Evolutionary conservation across 1,284 basidiomycete species (phyloP), one percentile per base, ranked within the genome.

Genomic region (Fistulina hepatica): DNA sequence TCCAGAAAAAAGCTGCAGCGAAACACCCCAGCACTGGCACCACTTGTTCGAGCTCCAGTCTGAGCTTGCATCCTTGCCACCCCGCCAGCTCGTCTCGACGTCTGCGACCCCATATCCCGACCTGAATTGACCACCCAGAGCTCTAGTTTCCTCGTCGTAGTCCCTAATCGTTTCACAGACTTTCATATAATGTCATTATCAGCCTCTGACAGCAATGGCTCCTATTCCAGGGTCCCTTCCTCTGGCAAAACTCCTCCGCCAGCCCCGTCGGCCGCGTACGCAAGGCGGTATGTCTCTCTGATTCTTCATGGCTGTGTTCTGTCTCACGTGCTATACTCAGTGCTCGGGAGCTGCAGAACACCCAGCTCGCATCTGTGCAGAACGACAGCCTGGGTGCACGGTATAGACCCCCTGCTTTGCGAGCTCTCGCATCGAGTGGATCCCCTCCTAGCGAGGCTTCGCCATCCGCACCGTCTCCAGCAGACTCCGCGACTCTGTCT

Each of bases 231-330:
- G 66, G 74, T 71, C 56, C 69, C 81, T 48, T 58, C 65, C 42
- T 80, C 81, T 55, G 84, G 84, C 47, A 88, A 88, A 63, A 88
- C 86, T 3, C 85, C 86, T 43, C 85, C 85, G 44, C 86, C 85
- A 36, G 86, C 86, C 16, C 85, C 86, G 40, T 90, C 86, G 44
- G 85, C 86, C 48, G 86, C 83, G 21, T 90, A 70, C 60, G 84
- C 85, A 31, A 88, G 88, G 71, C 75, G 85, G 86, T 89, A 37
- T 37, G 64, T 56, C 19, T 23, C 40, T 38, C 34, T 35, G 37
- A 31, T 19, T n/a, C n/a, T n/a, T n/a, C n/a, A n/a, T n/a, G 17
- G 42, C 32, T 34, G 41, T 25, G 39, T 32, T 36, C 44, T 25
- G 25, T 22, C 40, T 33, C 41, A 6, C n/a, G n/a, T n/a, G n/a